Evolutionary conservation across 106 monocot genomes (phyloP).

Genomic region (Allium cepa): DNA sequence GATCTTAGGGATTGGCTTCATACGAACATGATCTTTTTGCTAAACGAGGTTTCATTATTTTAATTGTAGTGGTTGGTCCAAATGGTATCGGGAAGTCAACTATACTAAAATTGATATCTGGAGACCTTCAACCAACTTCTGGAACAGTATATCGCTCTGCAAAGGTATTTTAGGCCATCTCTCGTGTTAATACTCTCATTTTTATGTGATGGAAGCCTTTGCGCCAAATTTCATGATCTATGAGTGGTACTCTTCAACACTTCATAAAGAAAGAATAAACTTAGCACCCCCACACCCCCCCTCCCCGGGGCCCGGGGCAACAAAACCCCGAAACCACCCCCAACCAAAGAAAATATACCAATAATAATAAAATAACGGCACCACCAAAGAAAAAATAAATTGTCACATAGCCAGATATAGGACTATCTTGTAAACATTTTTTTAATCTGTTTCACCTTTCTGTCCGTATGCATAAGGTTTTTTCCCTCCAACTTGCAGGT

Average conservation of each 20-base stretch:
- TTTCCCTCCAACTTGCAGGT: conserved; percentile 33
- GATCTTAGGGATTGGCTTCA: too few species aligned
- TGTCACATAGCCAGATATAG: too few species aligned
- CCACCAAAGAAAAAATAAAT: background rate
- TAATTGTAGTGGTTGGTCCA: conserved; percentile 90
- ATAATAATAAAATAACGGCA: too few species aligned
- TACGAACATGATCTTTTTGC: too few species aligned
- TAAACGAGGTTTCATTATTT: background rate
- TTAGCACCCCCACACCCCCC: too few species aligned
- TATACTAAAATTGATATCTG: conserved; percentile 95
- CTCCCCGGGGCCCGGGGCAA: too few species aligned
- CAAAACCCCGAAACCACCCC: too few species aligned
- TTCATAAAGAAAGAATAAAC: too few species aligned
- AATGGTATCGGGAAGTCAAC: conserved; percentile 99
- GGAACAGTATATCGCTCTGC: conserved; percentile 96
- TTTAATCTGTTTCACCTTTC: background rate
- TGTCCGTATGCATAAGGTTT: background rate
- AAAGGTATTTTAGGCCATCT: conserved; percentile 42
- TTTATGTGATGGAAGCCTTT: background rate
- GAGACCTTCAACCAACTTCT: conserved; percentile 97
- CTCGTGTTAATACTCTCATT: too few species aligned
- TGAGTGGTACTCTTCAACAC: background rate
- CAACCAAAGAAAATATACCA: too few species aligned
- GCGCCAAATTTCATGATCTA: background rate
- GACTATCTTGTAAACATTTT: too few species aligned